phyloP scores from a whole-genome alignment of 2,329 filamentous ascomycete genomes.

The Colletotrichum sidae region DNA sequence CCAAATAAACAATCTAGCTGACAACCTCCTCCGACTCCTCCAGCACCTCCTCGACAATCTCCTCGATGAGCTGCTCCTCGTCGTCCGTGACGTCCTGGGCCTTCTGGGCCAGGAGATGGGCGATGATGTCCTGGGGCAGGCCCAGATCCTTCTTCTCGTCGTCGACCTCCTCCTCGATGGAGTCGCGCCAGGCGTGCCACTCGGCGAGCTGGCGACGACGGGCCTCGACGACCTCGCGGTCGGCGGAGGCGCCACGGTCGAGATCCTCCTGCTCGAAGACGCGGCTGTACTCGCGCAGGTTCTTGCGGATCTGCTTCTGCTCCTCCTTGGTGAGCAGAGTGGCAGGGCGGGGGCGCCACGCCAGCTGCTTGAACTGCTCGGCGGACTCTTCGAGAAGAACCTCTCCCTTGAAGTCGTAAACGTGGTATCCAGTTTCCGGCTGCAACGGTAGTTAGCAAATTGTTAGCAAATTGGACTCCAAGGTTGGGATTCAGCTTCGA shows the following conservation, averaged over 20 bases:
- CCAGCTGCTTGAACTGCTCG: slow-evolving; percentile 97
- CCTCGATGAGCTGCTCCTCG: slow-evolving; percentile 85
- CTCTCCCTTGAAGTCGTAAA: slow-evolving; percentile 96
- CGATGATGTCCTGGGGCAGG: slow-evolving; percentile 73
- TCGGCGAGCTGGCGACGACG: slow-evolving; percentile 85
- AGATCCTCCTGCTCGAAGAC: slow-evolving; percentile 95
- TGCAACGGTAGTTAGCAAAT: slow-evolving; percentile 49
- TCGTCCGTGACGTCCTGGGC: slow-evolving; percentile 66
- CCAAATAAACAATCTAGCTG: slow-evolving; percentile 38
- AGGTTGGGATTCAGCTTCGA: slow-evolving; percentile 22
- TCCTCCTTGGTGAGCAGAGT: slow-evolving; percentile 96
- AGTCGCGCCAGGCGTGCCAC: slow-evolving; percentile 87
- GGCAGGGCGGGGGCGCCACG: slow-evolving; percentile 91
- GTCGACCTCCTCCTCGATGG: slow-evolving; percentile 76
- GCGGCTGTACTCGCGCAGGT: slow-evolving; percentile 95
- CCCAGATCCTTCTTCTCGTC: slow-evolving; percentile 78
- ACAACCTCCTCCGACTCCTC: slow-evolving; percentile 87
- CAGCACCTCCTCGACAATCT: slow-evolving; percentile 85
- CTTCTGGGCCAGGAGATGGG: slow-evolving; percentile 69
- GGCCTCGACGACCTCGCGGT: slow-evolving; percentile 91
- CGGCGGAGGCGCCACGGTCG: slow-evolving; percentile 92
- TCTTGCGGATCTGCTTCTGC: slow-evolving; percentile 98
- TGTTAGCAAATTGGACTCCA: neutral
- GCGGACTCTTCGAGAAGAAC: slow-evolving; percentile 89
- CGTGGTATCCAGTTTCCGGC: slow-evolving; percentile 99